A percentile compares a stretch with the other conserved stretches of the same genome.
Conservation (phyloP, 495 filamentous ascomycete species). For the Hypoxylon lienhwacheense region DNA sequence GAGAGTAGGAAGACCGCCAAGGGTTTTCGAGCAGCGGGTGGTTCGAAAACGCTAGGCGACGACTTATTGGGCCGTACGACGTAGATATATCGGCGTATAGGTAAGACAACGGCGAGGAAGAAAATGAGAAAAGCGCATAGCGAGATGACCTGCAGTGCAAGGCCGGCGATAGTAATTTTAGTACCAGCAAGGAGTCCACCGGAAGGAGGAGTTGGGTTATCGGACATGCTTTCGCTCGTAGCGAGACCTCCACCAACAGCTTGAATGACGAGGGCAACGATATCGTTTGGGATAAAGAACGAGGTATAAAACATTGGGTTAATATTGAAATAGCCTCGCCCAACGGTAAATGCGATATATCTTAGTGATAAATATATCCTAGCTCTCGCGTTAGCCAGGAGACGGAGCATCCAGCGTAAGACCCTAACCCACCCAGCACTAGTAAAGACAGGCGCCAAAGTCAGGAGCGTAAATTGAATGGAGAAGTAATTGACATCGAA, state of each 20-base stretch:
- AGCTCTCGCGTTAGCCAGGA: neutral
- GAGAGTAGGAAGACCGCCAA: neutral
- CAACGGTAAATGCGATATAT: neutral
- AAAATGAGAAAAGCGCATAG: neutral
- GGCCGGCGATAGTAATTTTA: neutral
- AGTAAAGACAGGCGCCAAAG: neutral
- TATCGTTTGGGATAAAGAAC: slow-evolving; percentile 1
- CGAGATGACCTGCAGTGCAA: neutral
- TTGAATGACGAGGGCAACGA: slow-evolving; percentile 1
- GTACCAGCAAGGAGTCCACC: neutral
- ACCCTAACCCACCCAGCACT: neutral
- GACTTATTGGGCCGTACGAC: neutral
- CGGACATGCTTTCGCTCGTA: slow-evolving; percentile 1
- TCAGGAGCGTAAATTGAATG: slow-evolving; percentile 1
- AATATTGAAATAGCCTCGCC: neutral
- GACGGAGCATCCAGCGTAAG: neutral
- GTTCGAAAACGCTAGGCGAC: neutral
- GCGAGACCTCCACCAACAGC: slow-evolving; percentile 2
- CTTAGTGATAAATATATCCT: slow-evolving; percentile 6
- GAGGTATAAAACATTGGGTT: neutral
- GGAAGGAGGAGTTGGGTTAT: neutral
- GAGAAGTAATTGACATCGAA: neutral
- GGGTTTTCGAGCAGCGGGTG: neutral
- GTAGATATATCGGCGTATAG: neutral
- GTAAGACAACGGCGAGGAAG: neutral